Evolutionary conservation across 331 rosid genomes (phyloP).

Genomic region (Arachis monticola): DNA sequence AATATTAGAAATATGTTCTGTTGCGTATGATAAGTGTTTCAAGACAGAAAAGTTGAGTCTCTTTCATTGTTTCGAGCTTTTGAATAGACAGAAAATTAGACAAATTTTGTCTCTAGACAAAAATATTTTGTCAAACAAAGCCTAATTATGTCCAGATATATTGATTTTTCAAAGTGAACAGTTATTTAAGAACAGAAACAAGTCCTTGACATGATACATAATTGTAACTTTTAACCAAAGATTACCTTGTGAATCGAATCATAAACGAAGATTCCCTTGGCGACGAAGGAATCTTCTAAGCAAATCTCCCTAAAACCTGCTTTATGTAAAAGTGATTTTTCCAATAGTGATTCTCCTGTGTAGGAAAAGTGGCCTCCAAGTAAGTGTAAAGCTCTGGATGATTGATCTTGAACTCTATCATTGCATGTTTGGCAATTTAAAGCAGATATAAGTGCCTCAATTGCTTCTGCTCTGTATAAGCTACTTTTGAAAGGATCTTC

Average conservation of each 20-base stretch:
- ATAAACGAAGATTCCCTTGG: constrained; percentile 47
- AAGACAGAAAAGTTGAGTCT: too few species aligned
- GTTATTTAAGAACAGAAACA: constrained; percentile 46
- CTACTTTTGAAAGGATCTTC: constrained; percentile 67
- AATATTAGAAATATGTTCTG: neutral
- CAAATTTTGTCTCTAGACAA: too few species aligned
- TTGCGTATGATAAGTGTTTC: neutral
- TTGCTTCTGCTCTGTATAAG: constrained; percentile 81
- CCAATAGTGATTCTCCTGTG: constrained; percentile 62
- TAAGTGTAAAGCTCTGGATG: constrained; percentile 68
- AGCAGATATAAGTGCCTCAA: constrained; percentile 59
- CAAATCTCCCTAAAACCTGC: constrained; percentile 64
- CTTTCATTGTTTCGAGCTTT: too few species aligned
- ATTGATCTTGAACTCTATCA: constrained; percentile 58
- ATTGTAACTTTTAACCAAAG: constrained; percentile 1
- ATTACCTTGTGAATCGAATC: constrained; percentile 52
- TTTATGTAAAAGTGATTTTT: constrained; percentile 63
- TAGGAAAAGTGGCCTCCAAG: constrained; percentile 71
- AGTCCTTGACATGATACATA: constrained; percentile 38
- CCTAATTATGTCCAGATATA: too few species aligned
- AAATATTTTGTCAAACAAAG: too few species aligned
- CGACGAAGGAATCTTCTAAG: constrained; percentile 44
- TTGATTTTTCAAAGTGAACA: too few species aligned
- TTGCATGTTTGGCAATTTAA: constrained; percentile 53
- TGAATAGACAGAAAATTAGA: too few species aligned